A percentile compares a stretch with the other conserved stretches of the same genome.
phyloP scores from a whole-genome alignment of 306 rosid species.

The Quercus gilva region DNA sequence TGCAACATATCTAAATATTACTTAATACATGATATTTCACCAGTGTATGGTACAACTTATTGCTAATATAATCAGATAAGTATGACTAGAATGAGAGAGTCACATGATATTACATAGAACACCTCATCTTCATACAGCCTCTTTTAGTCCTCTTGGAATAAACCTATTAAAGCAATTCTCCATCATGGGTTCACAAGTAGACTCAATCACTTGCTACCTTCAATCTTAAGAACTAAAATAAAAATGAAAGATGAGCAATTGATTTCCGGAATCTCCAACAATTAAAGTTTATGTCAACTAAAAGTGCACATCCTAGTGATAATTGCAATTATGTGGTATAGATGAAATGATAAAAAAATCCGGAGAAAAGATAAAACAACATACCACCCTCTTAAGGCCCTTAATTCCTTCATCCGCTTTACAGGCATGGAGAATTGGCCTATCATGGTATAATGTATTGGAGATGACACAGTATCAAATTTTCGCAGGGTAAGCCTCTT shows the following conservation, averaged over 20 bases:
- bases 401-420: slow-evolving; percentile 80
- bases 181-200: not conserved
- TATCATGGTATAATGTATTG: slow-evolving; percentile 42
- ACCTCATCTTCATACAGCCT: not conserved
- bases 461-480: slow-evolving; percentile 28
- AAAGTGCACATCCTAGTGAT: not conserved
- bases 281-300: not conserved
- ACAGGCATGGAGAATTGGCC: slow-evolving; percentile 61
- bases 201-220: not conserved
- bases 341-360: slow-evolving; percentile 2
- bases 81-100: not conserved
- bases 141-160: not conserved
- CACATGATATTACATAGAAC: not conserved
- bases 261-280: not conserved
- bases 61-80: not conserved
- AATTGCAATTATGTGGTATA: not conserved
- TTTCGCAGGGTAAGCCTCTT: slow-evolving; percentile 47
- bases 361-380: slow-evolving; percentile 21
- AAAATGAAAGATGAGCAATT: not conserved
- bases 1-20: not conserved
- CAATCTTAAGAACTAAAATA: not conserved
- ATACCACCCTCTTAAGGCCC: slow-evolving; percentile 87
- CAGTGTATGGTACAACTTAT: not conserved
- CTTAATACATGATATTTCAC: not conserved
- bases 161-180: not conserved